Evolutionary conservation across 164 flowering plant species (phyloP).

Genomic region (Liquidambar formosana): DNA sequence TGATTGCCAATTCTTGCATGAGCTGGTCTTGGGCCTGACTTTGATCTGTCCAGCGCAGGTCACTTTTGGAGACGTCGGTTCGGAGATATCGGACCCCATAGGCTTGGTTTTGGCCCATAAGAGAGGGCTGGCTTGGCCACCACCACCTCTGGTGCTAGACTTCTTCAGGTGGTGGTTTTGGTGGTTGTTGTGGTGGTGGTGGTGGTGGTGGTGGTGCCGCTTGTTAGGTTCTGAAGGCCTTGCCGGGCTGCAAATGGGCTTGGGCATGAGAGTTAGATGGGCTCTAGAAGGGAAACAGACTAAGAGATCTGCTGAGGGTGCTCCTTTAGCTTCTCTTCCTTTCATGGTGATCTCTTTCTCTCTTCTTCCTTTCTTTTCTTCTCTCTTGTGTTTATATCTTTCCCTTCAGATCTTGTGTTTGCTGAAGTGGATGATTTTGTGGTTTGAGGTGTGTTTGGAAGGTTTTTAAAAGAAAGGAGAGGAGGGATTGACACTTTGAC

Average conservation of each 20-base stretch:
- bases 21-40: conserved; percentile 43
- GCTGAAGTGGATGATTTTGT: conserved; percentile 8
- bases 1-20: conserved; percentile 88
- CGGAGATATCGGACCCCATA: conserved; percentile 43
- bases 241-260: conserved; percentile 80
- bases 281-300: conserved; percentile 86
- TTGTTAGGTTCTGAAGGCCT: conserved; percentile 45
- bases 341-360: conserved; percentile 36
- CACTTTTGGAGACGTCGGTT: conserved; percentile 93
- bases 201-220: conserved; percentile 36
- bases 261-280: conserved; percentile 72
- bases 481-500: conserved; percentile 29
- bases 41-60: conserved; percentile 95
- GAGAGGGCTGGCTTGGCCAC: conserved; percentile 51
- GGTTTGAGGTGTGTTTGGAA: conserved; percentile 3
- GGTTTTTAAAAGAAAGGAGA: conserved; percentile 32
- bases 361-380: conserved; percentile 5
- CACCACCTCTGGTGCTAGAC: conserved; percentile 23
- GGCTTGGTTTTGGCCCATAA: conserved; percentile 58
- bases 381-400: not conserved
- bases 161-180: conserved; percentile 27
- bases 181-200: conserved; percentile 15
- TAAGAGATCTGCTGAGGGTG: conserved; percentile 62
- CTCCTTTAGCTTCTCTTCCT: conserved; percentile 52
- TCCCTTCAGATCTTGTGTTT: not conserved